Base-by-base conservation (phyloP, 148 eudicot species). In the Arbutus unedo region DNA sequence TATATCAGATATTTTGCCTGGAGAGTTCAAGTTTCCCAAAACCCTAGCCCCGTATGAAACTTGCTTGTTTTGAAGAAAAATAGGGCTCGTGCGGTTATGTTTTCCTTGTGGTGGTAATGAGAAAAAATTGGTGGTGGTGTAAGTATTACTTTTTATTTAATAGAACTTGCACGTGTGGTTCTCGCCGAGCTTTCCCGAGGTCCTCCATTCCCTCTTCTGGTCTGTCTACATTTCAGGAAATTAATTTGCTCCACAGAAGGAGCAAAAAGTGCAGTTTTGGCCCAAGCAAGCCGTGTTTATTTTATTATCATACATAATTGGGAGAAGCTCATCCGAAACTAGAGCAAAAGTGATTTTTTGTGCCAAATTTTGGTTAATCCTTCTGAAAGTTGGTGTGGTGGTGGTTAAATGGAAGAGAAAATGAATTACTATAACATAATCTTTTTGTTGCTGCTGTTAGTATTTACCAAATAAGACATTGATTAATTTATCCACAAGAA, bases 1-100 rank as follows among this genome's bases (percentile, higher is more conserved):
- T 95, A 92, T 74, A 87, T 95, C 48, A 88, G 84, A 72, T 81
- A 83, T 25, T 91, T 80, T 75, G 82, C 82, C 48, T 91, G 98
- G 98, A 90, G 93, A 75, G 85, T 85, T 82, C 93, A 85, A 79
- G 83, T 82, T 80, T 55, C 90, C 38, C 86, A 81, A 43, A 88
- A 66, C 78, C 81, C 90, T 18, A 83, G 60, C 85, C 82, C 81
- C 38, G 92, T 78, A 41, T 90, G 38, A 83, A 89, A 10, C 23
- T 7, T 21, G 8, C 25, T 23, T 10, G 70, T 64, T 64, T 23
- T 6, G 4, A 64, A 14, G 4, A 64, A 14, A 3, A 23, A 8
- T 23, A 10, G 41, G 41, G 31, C 70, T 64, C 4, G 10, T 64
- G 70, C 25, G 59, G 44, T 72, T 21, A 67, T 13, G 77, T 74